These are phyloP conservation scores for Dunaliella sp. DNA, from an alignment of 139 green algal genomes.

Conservation along the genomic window DNA sequence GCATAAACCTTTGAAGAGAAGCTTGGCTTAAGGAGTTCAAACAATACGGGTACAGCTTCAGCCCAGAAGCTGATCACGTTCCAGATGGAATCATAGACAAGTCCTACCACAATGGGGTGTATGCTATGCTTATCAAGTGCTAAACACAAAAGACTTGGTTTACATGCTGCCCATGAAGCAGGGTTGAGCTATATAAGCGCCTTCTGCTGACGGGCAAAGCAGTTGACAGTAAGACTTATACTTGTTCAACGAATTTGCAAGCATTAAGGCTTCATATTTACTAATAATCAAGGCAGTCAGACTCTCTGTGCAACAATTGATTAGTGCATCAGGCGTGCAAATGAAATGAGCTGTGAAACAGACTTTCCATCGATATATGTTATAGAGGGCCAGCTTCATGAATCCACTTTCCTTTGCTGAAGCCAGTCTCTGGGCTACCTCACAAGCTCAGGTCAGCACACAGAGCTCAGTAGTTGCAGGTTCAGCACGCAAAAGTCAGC, in stretches of 20 bases:
- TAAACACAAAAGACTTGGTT: no score
- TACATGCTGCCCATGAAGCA: no score
- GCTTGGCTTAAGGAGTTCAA: not conserved
- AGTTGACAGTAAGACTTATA: no score
- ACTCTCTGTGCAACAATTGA: no score
- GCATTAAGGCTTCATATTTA: no score
- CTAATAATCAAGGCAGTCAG: no score
- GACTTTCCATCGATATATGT: not conserved
- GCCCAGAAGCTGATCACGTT: not conserved
- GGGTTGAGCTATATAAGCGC: no score
- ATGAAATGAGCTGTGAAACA: not conserved
- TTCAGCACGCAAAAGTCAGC: not conserved
- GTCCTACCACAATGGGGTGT: not conserved
- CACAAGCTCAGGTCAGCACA: not conserved
- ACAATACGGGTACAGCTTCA: not conserved
- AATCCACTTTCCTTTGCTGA: no score
- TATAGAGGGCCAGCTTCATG: constrained; percentile 1
- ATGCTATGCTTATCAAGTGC: no score
- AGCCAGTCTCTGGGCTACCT: no score
- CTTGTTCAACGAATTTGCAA: no score
- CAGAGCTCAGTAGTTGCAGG: not conserved
- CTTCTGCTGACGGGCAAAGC: no score
- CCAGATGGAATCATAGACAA: not conserved
- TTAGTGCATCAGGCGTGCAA: not conserved
- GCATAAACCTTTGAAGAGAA: not conserved